phyloP scores from a whole-genome alignment of 2,329 filamentous ascomycete genomes.

The Aspergillus arachidicola region DNA sequence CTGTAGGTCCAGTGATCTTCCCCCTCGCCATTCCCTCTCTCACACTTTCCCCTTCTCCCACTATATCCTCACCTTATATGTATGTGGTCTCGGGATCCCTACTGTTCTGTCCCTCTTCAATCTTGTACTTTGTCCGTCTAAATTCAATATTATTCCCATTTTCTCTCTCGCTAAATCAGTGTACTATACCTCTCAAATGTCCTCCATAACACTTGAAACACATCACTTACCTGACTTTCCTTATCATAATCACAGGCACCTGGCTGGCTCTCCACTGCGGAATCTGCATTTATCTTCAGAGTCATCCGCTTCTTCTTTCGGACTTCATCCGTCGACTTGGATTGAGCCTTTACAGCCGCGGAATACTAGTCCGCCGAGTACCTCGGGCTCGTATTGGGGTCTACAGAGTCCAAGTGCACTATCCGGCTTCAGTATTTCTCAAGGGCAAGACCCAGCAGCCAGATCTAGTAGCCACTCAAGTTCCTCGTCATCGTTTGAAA shows the following conservation, averaged over 20 bases:
- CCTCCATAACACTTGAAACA: background rate
- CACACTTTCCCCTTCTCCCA: background rate
- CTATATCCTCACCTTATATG: background rate
- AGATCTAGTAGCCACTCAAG: background rate
- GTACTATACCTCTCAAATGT: background rate
- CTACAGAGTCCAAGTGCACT: background rate
- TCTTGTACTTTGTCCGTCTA: background rate
- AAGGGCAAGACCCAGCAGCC: background rate
- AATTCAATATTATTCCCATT: background rate
- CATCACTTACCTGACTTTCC: conserved; percentile 8
- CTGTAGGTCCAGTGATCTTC: conserved; percentile 1
- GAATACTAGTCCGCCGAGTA: background rate
- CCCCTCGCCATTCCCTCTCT: background rate
- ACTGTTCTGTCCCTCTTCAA: background rate
- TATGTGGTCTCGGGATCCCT: background rate
- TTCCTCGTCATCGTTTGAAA: background rate
- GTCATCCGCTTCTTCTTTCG: conserved; percentile 1
- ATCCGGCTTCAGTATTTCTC: background rate
- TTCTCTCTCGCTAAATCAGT: background rate
- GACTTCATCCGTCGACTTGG: background rate
- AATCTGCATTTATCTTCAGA: conserved; percentile 1
- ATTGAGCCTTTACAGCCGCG: background rate
- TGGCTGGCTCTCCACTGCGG: conserved; percentile 2
- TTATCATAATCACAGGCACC: conserved; percentile 1
- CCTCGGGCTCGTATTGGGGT: background rate